Base-by-base conservation (phyloP, 345 rosid genomes). In the Conringia planisiliqua region DNA sequence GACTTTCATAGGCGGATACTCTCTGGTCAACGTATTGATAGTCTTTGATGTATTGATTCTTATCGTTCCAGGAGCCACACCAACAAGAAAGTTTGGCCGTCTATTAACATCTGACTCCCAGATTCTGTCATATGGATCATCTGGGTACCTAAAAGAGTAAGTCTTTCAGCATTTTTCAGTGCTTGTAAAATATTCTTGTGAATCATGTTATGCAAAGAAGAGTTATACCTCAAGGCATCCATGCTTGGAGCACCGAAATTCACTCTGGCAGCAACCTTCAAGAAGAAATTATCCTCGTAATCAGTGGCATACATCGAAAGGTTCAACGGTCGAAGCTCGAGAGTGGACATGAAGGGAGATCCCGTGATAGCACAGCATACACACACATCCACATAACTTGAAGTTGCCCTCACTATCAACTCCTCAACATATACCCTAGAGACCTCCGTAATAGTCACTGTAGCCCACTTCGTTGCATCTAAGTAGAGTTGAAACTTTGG, bases 101-200 rank as follows among this genome's bases (percentile, higher is more conserved):
- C 70, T 90, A 17, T 73, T 86, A 24, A 88, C 82, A 83, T 96
- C 99, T 5, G 99, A 96, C 55, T 86, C 91, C 99, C 99, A 96
- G 44, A 96, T 88, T 84, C 99, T 89, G 82, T 96, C 99, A 65
- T 92, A 96, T 2, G 98, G 97, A 80, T 96, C 99, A 83, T 96
- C 98, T 0, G 98, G 99, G 73, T 92, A 96, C 94, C 98, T 96
- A 84, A 68, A 73, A 78, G 39, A 56, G 73, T 63, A 70, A 18
- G 40, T 17, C 38, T 66, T 39, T 71, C 24, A 76, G 59, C 36
- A 60, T 60, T 27, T 66, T 11, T 26, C 3, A 0, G 17, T 13
- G 24, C 32, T 11, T 39, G 51, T 48, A 27, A 24, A 4, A 36
- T 30, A 32, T 61, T 13, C 30, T 69, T 20, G 30, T 33, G 79